A percentile compares a stretch with the other conserved stretches of the same genome.
Conservation (phyloP, 2,329 filamentous ascomycete species). For the Proliferodiscus dingleyae region DNA sequence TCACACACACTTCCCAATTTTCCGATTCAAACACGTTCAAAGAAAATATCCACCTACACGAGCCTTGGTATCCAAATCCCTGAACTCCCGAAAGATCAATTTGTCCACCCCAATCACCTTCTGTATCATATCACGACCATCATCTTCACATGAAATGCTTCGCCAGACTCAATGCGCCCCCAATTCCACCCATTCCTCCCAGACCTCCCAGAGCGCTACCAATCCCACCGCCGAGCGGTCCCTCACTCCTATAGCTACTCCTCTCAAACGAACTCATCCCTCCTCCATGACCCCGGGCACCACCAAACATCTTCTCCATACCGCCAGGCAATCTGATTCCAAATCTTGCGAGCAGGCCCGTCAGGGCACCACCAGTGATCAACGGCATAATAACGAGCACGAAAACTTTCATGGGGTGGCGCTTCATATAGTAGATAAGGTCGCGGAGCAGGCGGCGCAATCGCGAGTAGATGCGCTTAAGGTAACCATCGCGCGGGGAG, state of each 20-base stretch:
- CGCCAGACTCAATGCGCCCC: conserved; percentile 28
- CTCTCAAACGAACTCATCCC: conserved; percentile 18
- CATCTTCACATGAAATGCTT: conserved; percentile 31
- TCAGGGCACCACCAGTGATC: conserved; percentile 75
- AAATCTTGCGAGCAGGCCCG: conserved; percentile 71
- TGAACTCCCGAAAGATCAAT: conserved; percentile 7
- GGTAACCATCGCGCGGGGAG: conserved; percentile 74
- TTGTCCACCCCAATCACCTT: neutral
- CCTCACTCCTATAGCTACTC: conserved; percentile 11
- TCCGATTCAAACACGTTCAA: neutral
- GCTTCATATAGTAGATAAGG: conserved; percentile 74
- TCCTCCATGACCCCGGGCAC: conserved; percentile 37
- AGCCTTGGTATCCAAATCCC: conserved; percentile 11
- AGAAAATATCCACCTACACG: conserved; percentile 2
- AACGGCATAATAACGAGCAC: conserved; percentile 83
- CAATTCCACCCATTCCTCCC: conserved; percentile 25
- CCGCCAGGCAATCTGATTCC: conserved; percentile 69
- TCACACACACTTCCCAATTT: no score
- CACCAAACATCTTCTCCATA: conserved; percentile 54
- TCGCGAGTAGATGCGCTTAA: conserved; percentile 67
- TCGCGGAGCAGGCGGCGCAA: conserved; percentile 76
- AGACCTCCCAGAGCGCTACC: conserved; percentile 19
- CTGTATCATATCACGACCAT: neutral
- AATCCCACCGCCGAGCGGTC: conserved; percentile 15
- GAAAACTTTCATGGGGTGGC: conserved; percentile 83